Evolutionary conservation across 306 rosid genomes (phyloP).

Genomic region (Hylodesmum podocarpum): DNA sequence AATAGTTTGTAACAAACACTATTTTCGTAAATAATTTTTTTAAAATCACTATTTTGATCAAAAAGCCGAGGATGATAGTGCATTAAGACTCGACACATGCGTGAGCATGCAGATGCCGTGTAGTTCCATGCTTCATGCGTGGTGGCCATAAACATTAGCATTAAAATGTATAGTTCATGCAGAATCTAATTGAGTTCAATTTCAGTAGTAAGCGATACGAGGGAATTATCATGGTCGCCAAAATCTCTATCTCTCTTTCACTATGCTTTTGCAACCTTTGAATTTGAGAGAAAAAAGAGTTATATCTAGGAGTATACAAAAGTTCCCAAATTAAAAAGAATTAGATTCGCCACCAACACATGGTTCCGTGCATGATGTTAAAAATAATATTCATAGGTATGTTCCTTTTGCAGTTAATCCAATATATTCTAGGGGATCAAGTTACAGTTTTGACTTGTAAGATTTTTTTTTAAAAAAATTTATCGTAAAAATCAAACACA

Average conservation of each 20-base stretch:
- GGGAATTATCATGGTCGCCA: neutral
- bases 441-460: neutral
- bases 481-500: too few relatives aligned
- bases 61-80: neutral
- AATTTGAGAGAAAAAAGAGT: neutral
- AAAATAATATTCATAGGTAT: slow-evolving; percentile 1
- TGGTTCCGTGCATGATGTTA: neutral
- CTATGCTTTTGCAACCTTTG: neutral
- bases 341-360: neutral
- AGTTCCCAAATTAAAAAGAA: neutral
- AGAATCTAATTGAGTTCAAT: neutral
- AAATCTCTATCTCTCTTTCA: neutral
- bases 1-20: too few relatives aligned
- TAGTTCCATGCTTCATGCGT: neutral
- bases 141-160: neutral
- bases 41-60: too few relatives aligned
- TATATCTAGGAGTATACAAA: neutral
- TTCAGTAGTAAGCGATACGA: neutral
- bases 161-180: neutral
- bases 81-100: neutral
- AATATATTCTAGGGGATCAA: neutral
- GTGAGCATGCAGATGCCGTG: neutral
- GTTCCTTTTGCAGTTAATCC: neutral
- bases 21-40: too few relatives aligned
- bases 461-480: too few relatives aligned